Evolutionary conservation across 768 basidiomycete genomes (phyloP).

Genomic region (Tephrocybe sp.): DNA sequence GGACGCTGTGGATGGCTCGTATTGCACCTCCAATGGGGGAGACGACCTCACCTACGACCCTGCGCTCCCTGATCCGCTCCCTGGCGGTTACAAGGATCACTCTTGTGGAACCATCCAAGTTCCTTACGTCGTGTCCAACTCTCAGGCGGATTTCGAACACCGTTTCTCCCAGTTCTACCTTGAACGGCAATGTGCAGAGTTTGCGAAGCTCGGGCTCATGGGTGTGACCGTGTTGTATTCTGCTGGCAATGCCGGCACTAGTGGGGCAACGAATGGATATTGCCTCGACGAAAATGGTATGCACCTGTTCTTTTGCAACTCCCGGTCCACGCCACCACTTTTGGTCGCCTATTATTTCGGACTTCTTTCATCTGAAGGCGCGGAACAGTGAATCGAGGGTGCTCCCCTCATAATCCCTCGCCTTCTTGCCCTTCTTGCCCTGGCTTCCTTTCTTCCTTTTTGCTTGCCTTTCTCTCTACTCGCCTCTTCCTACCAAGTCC

Average conservation of each 20-base stretch:
- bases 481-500: neutral
- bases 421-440: no score
- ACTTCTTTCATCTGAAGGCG: neutral
- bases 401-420: no score
- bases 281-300: constrained; percentile 41
- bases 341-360: constrained; percentile 1
- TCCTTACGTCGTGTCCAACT: constrained; percentile 43
- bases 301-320: neutral
- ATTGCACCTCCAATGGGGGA: constrained; percentile 33
- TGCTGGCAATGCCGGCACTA: constrained; percentile 40
- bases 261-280: constrained; percentile 27
- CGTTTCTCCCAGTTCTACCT: constrained; percentile 32
- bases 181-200: constrained; percentile 45
- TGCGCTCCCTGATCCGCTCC: constrained; percentile 27
- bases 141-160: constrained; percentile 37
- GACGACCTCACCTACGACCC: constrained; percentile 32
- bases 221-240: constrained; percentile 44
- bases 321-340: neutral
- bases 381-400: neutral
- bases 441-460: neutral
- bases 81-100: constrained; percentile 29
- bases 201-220: constrained; percentile 48
- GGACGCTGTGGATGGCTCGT: constrained; percentile 34
- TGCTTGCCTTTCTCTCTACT: neutral
- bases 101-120: constrained; percentile 35